Base-by-base conservation (phyloP, 225 moss, liverwort and hornwort genomes). In the Pseudisothecium myosuroides region DNA sequence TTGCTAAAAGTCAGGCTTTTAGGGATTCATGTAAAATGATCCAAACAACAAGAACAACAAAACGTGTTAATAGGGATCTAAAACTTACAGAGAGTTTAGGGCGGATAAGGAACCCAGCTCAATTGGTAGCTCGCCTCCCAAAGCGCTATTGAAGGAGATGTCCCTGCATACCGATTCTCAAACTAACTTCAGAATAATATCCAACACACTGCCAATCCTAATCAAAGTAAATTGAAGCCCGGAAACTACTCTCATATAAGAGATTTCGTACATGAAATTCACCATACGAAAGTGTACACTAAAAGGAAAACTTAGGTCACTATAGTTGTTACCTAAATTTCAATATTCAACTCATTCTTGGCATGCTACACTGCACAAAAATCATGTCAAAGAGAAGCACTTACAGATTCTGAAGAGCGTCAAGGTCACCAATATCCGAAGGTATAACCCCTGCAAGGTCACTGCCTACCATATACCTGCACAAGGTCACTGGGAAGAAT, bases 361-460 rank as follows among this genome's bases (percentile, higher is more conserved):
- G 43, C 75, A 32, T 34, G 43, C 52, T 22, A 8, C 71, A 39
- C 21, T 34, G 52, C 34, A 64, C 47, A 64, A 45, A 37, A 56
- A 24, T 26, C n/a, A 34, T n/a, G 29, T 4, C 27, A 73, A n/a
- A 58, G 32, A 26, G 63, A 28, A 41, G 13, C 82, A 84, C 93
- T 89, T 91, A 93, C 93, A 93, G 76, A 55, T 34, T 76, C 41
- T 69, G 83, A 87, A 94, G 92, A 54, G 89, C 91, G 26, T 89
- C 67, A 32, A 94, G 92, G 71, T 18, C 83, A 65, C 88, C 90
- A 82, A 94, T 91, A 47, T 81, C 88, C 36, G 88, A 4, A 91
- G 94, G 90, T 31, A 94, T 47, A 27, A 6, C 27, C 28, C 94
- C 94, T 31, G 26, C 3, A n/a, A 94, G 90, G 22, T 34, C 64